A percentile compares a stretch with the other conserved stretches of the same genome.
phyloP scores from a whole-genome alignment of 2,329 filamentous ascomycete species.

The Claviceps sp. region DNA sequence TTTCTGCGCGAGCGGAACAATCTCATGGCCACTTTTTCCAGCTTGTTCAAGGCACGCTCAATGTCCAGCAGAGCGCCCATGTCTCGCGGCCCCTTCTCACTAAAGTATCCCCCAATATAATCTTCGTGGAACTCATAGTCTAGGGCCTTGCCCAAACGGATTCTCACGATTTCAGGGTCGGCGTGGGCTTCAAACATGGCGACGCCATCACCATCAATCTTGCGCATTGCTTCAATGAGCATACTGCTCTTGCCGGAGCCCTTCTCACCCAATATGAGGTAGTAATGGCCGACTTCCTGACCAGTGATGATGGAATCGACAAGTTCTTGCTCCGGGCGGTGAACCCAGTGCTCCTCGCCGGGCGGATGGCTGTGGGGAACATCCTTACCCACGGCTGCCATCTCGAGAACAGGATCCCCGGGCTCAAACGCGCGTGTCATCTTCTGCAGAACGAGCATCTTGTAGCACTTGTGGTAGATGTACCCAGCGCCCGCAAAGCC shows the following conservation, averaged over 20 bases:
- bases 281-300: slow-evolving; percentile 64
- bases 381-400: slow-evolving; percentile 54
- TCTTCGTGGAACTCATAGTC: slow-evolving; percentile 98
- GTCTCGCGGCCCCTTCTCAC: slow-evolving; percentile 81
- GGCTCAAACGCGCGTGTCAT: slow-evolving; percentile 86
- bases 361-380: slow-evolving; percentile 29
- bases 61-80: slow-evolving; percentile 89
- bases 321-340: slow-evolving; percentile 64
- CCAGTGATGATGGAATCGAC: slow-evolving; percentile 79
- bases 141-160: slow-evolving; percentile 81
- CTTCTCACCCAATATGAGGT: slow-evolving; percentile 86
- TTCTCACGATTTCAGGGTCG: slow-evolving; percentile 87
- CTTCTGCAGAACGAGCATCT: slow-evolving; percentile 78
- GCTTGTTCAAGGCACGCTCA: slow-evolving; percentile 90
- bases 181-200: slow-evolving; percentile 96
- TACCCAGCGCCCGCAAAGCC: slow-evolving; percentile 57
- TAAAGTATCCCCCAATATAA: slow-evolving; percentile 93
- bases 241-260: slow-evolving; percentile 95
- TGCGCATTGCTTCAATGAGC: slow-evolving; percentile 88
- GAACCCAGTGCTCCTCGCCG: slow-evolving; percentile 51
- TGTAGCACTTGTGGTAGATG: slow-evolving; percentile 73
- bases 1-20: slow-evolving; percentile 46
- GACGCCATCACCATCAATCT: slow-evolving; percentile 75
- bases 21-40: slow-evolving; percentile 83
- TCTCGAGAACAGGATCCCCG: slow-evolving; percentile 76